Evolutionary conservation across 2,329 filamentous ascomycete genomes (phyloP).

Genomic region (Orbilia quercus): DNA sequence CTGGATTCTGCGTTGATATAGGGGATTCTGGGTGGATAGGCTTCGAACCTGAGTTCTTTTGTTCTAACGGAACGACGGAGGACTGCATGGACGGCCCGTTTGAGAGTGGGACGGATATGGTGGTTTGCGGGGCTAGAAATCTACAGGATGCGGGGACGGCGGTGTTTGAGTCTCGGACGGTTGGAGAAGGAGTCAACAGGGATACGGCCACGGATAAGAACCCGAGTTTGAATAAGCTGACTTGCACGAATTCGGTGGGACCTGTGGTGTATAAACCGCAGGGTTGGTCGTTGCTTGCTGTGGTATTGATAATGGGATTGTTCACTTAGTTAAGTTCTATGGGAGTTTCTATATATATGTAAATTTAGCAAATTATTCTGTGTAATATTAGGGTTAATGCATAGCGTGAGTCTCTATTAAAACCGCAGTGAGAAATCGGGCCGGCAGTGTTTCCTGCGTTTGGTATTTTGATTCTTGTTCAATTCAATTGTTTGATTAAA

Average conservation of each 20-base stretch:
- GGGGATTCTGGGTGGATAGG: neutral
- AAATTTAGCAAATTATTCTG: neutral
- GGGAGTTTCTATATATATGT: neutral
- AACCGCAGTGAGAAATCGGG: neutral
- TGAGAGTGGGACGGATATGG: conserved; percentile 16
- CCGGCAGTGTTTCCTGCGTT: neutral
- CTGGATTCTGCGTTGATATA: neutral
- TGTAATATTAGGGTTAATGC: neutral
- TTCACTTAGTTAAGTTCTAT: neutral
- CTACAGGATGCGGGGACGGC: neutral
- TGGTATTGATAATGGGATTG: neutral
- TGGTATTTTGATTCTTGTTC: conserved; percentile 47
- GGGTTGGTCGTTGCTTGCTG: conserved; percentile 4
- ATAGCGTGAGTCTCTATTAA: neutral
- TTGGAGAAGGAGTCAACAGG: neutral
- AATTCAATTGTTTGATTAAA: conserved; percentile 56
- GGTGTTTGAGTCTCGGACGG: neutral
- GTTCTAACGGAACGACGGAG: conserved; percentile 20
- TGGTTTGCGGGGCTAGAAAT: conserved; percentile 11
- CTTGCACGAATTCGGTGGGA: neutral
- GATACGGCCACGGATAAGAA: conserved; percentile 13
- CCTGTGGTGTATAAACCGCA: conserved; percentile 7
- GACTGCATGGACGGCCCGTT: conserved; percentile 28
- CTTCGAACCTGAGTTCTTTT: conserved; percentile 2
- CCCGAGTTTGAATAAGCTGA: neutral